Evolutionary conservation across 2,329 filamentous ascomycete species (phyloP).

Genomic region (Fusarium goolgardi): DNA sequence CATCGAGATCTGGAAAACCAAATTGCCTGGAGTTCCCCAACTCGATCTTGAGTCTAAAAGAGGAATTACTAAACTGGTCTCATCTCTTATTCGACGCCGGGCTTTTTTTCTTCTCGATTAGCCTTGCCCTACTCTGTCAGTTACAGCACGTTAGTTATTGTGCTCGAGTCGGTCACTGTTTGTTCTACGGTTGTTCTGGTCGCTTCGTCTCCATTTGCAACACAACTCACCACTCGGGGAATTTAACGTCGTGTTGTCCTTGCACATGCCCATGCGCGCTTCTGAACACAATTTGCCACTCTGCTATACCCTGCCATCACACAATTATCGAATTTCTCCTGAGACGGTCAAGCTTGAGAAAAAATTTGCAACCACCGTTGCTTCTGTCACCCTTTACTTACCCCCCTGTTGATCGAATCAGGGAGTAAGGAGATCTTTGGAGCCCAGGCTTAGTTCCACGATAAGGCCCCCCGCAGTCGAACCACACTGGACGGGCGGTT

Average conservation of each 20-base stretch:
- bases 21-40: conserved; percentile 23
- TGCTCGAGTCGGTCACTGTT: conserved; percentile 19
- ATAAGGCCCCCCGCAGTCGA: conserved; percentile 47
- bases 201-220: conserved; percentile 30
- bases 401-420: conserved; percentile 40
- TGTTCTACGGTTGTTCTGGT: conserved; percentile 21
- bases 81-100: conserved; percentile 10
- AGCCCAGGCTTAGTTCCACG: conserved; percentile 31
- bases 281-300: conserved; percentile 46
- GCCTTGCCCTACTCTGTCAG: conserved; percentile 13
- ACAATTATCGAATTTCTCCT: conserved; percentile 45
- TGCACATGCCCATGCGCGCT: conserved; percentile 45
- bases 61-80: conserved; percentile 16
- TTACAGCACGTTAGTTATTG: conserved; percentile 8
- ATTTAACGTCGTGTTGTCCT: conserved; percentile 46
- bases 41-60: conserved; percentile 34
- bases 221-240: conserved; percentile 35
- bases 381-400: conserved; percentile 13
- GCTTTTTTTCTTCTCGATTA: conserved; percentile 13
- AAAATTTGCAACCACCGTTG: conserved; percentile 37
- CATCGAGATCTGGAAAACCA: conserved; percentile 41
- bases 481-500: conserved; percentile 42
- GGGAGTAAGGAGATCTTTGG: conserved; percentile 41
- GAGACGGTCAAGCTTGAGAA: conserved; percentile 40
- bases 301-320: conserved; percentile 45